Base-by-base conservation (phyloP, 2,329 filamentous ascomycete species). In the Colletotrichum musae region DNA sequence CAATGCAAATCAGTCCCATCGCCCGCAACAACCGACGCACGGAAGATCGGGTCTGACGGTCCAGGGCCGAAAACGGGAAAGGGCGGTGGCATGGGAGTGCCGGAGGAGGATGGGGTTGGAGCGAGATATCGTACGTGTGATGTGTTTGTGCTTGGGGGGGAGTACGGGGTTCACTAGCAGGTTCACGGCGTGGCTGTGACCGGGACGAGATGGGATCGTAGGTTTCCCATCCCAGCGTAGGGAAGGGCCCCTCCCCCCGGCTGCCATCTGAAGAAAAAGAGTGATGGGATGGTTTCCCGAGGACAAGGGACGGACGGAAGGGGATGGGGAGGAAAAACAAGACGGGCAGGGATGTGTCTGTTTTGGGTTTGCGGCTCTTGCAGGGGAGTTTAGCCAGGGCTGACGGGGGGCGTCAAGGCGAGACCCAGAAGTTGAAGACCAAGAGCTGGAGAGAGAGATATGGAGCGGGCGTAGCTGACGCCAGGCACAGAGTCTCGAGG, bases 311-410 rank as follows among this genome's bases (percentile, higher is more conserved):
- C 32, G 32, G 32, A 36, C 32, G 32, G 32, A 36, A 36, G 39
- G 21, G 41, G 63, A 70, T 24, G 61, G 64, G 63, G 57, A 58
- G 57, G 50, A 58, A 51, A 64, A 43, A 15, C 13, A 43, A 15
- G 16, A 43, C 41, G 41, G 41, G 26, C 24, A 41, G 56, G 60
- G 51, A 28, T 16, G 9, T 53, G 56, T 66, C 60, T 66, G 69
- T 70, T 65, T 70, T 70, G 52, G 57, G 26, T 58, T 69, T 70
- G 69, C 60, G 69, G 66, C 69, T 70, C 69, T 58, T 47, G 61
- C 66, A 71, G 60, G 66, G 51, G 51, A 53, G 41, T 68, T 36
- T 56, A 28, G 63, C 64, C 62, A 70, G 51, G 67, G 67, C 64
- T 67, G 56, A 58, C 32, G 32, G 32, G 32, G 32, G 32, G 32